phyloP scores from a whole-genome alignment of 75 land plant genomes.

The Larix kaempferi region DNA sequence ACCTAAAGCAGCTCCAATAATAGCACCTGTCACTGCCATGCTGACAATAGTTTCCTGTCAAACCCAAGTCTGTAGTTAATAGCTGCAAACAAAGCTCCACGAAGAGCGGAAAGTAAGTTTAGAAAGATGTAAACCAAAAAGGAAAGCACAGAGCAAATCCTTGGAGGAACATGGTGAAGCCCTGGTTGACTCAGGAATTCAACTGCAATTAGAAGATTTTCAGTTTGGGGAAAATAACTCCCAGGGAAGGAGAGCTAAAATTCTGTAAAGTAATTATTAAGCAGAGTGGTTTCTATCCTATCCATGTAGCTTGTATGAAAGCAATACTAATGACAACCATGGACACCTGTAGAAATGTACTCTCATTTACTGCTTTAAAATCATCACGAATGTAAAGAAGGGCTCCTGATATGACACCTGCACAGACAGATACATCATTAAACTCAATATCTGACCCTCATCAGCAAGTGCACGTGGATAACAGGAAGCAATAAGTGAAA shows the following conservation, averaged over 20 bases:
- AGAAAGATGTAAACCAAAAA: too few relatives aligned
- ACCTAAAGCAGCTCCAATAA: conserved; percentile 77
- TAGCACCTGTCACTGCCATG: conserved; percentile 91
- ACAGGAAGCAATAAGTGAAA: neutral
- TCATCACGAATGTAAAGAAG: conserved; percentile 76
- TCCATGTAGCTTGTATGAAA: neutral
- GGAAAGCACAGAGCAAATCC: too few relatives aligned
- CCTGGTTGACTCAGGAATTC: too few relatives aligned
- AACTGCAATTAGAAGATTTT: too few relatives aligned
- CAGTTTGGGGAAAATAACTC: neutral
- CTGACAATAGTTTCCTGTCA: conserved; percentile 89
- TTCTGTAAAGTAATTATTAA: neutral
- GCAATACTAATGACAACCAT: neutral
- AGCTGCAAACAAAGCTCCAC: neutral
- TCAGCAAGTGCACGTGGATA: neutral
- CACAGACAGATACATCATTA: conserved; percentile 5
- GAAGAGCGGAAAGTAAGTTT: neutral
- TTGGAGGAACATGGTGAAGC: too few relatives aligned
- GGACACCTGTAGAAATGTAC: conserved; percentile 59
- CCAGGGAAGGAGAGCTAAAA: neutral
- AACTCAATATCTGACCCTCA: neutral
- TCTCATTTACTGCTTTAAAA: conserved; percentile 46
- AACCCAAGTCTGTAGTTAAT: neutral
- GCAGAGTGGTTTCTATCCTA: neutral
- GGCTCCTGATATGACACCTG: conserved; percentile 88